These are phyloP conservation scores for Daldinia vernicosa DNA, from an alignment of 495 filamentous ascomycete genomes.

Conservation along the genomic window DNA sequence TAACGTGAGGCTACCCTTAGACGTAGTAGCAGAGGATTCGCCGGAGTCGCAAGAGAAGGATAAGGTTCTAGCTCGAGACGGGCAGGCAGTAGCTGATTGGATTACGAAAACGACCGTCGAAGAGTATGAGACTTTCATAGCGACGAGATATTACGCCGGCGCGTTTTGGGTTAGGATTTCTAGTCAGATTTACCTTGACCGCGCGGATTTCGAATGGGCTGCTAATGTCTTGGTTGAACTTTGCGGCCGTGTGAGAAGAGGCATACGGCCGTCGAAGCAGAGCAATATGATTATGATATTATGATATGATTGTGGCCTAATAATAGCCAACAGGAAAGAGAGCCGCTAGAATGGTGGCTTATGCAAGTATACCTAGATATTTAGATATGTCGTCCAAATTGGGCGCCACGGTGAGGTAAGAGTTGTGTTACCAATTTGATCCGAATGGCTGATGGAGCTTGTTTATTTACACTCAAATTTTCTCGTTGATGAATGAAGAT, in stretches of 20 bases:
- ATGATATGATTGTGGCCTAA: not conserved
- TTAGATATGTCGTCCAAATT: not conserved
- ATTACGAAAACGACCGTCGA: conserved; percentile 62
- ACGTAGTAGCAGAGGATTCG: conserved; percentile 39
- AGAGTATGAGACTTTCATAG: conserved; percentile 76
- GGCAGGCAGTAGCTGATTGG: conserved; percentile 58
- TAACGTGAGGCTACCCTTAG: conserved; percentile 74
- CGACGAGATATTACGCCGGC: conserved; percentile 67
- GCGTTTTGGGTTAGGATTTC: conserved; percentile 76
- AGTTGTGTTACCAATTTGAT: conserved; percentile 2
- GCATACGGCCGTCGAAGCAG: conserved; percentile 50
- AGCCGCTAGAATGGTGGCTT: not conserved
- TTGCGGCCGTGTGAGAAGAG: conserved; percentile 65
- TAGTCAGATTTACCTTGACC: conserved; percentile 81
- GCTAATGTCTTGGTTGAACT: conserved; percentile 68
- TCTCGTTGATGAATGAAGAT: not conserved
- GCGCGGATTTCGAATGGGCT: conserved; percentile 79
- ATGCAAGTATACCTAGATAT: not conserved
- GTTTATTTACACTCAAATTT: conserved; percentile 1
- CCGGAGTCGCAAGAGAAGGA: conserved; percentile 36
- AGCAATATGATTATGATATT: not conserved
- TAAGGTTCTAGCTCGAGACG: conserved; percentile 37
- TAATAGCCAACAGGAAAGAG: not conserved
- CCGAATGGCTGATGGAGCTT: conserved; percentile 2
- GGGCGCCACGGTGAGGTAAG: conserved; percentile 6